Percentiles rank a stretch among this genome's conserved stretches.
Evolutionary conservation across 495 filamentous ascomycete genomes (phyloP).

Genomic region (Evernia prunastri): DNA sequence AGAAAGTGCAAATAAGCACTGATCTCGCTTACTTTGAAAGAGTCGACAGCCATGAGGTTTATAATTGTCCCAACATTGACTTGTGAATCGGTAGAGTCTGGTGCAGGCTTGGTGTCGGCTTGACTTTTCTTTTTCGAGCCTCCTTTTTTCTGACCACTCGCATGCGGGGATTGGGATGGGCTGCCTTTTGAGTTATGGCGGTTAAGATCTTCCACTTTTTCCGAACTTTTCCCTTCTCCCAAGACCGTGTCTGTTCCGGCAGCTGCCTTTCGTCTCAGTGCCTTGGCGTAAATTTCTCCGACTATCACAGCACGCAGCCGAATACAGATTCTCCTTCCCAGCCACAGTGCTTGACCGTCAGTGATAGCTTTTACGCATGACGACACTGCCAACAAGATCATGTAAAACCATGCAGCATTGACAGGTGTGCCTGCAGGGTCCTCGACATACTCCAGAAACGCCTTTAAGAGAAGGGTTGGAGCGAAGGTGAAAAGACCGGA

Average conservation of each 20-base stretch:
- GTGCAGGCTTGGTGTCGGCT: conserved; percentile 35
- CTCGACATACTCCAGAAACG: conserved; percentile 90
- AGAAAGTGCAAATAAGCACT: conserved; percentile 89
- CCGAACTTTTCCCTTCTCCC: conserved; percentile 44
- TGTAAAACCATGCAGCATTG: conserved; percentile 94
- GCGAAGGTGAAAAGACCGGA: conserved; percentile 78
- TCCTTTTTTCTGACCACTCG: conserved; percentile 54
- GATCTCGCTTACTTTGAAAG: conserved; percentile 94
- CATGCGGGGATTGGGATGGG: conserved; percentile 27
- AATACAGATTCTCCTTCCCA: conserved; percentile 90
- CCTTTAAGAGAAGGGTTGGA: conserved; percentile 83
- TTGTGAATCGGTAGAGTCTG: conserved; percentile 54
- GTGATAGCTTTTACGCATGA: conserved; percentile 70
- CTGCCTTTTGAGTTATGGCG: not conserved
- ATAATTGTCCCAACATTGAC: conserved; percentile 94
- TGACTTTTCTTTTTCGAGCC: conserved; percentile 31
- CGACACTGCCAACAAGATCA: conserved; percentile 78
- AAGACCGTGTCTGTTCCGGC: conserved; percentile 64
- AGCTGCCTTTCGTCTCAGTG: conserved; percentile 83
- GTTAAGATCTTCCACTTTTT: conserved; percentile 24
- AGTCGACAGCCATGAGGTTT: conserved; percentile 98
- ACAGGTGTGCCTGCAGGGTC: conserved; percentile 67
- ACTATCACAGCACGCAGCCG: conserved; percentile 89
- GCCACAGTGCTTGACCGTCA: conserved; percentile 84
- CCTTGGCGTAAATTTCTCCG: conserved; percentile 96